phyloP scores from a whole-genome alignment of 2,329 filamentous ascomycete species.

The Sporothrix brunneoviolacea region DNA sequence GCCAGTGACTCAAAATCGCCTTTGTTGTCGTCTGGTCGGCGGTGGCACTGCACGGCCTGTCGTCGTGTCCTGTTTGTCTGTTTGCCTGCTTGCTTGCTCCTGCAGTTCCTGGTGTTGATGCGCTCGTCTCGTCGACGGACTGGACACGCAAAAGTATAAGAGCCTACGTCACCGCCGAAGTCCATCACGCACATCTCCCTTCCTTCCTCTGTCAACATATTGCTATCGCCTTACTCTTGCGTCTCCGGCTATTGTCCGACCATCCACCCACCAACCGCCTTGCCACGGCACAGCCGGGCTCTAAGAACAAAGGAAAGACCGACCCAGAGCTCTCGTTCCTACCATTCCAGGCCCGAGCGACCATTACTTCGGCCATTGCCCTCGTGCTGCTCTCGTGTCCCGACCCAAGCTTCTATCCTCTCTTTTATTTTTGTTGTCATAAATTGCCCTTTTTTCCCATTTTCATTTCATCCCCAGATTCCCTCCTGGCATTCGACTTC shows the following conservation, averaged over 20 bases:
- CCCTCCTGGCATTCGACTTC: neutral
- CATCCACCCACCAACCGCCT: neutral
- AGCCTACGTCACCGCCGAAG: conserved; percentile 7
- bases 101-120: conserved; percentile 8
- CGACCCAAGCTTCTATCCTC: neutral
- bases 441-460: too few relatives aligned
- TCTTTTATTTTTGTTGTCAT: too few relatives aligned
- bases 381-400: neutral
- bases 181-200: neutral
- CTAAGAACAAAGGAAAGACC: neutral
- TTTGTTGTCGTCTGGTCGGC: neutral
- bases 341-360: too few relatives aligned
- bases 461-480: too few relatives aligned
- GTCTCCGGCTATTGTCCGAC: neutral
- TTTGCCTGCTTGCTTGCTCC: neutral
- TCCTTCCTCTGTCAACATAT: neutral
- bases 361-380: neutral
- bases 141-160: conserved; percentile 9
- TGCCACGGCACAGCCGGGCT: neutral
- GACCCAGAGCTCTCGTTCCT: too few relatives aligned
- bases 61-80: neutral
- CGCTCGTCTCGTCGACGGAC: neutral
- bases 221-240: neutral
- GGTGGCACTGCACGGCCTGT: neutral
- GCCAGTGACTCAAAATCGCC: too few relatives aligned